A percentile compares a stretch with the other conserved stretches of the same genome.
These are phyloP conservation scores for Cystobasidium pallidum DNA, from an alignment of 1,284 basidiomycete genomes.

Conservation along the genomic window DNA sequence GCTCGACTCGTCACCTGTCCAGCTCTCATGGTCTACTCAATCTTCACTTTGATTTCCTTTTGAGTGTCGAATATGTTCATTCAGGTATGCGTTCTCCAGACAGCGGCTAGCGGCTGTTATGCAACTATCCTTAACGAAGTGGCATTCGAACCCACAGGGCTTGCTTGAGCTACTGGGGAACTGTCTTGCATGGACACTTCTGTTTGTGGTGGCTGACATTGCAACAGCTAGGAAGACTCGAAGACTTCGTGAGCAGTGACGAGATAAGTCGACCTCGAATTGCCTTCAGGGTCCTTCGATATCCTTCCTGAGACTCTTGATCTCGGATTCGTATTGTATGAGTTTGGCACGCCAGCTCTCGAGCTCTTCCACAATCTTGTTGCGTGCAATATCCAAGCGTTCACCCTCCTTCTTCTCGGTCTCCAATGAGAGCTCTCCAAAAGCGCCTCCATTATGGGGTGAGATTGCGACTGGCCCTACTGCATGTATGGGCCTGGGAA, in stretches of 20 bases:
- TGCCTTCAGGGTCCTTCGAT: conserved; percentile 28
- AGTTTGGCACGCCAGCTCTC: conserved; percentile 54
- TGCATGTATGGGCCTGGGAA: neutral
- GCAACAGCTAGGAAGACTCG: too few relatives aligned
- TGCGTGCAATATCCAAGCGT: conserved; percentile 74
- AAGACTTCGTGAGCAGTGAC: neutral
- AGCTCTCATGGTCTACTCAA: too few relatives aligned
- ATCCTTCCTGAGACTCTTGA: conserved; percentile 45
- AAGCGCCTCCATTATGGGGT: conserved; percentile 44
- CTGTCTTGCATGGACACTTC: too few relatives aligned
- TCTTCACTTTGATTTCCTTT: too few relatives aligned
- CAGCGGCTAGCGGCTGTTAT: too few relatives aligned
- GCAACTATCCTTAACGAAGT: too few relatives aligned
- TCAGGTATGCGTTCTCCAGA: too few relatives aligned
- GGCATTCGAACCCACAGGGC: too few relatives aligned
- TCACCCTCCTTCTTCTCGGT: conserved; percentile 87
- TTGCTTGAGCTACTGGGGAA: too few relatives aligned
- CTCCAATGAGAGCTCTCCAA: conserved; percentile 70
- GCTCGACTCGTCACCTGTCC: too few relatives aligned
- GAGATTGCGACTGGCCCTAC: neutral
- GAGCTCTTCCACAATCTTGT: conserved; percentile 62
- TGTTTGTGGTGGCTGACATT: too few relatives aligned
- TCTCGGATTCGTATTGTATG: conserved; percentile 54
- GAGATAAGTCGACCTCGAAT: neutral
- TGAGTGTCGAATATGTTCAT: too few relatives aligned